phyloP scores from a whole-genome alignment of 257 asterid species.

The Solanum lignicaule region DNA sequence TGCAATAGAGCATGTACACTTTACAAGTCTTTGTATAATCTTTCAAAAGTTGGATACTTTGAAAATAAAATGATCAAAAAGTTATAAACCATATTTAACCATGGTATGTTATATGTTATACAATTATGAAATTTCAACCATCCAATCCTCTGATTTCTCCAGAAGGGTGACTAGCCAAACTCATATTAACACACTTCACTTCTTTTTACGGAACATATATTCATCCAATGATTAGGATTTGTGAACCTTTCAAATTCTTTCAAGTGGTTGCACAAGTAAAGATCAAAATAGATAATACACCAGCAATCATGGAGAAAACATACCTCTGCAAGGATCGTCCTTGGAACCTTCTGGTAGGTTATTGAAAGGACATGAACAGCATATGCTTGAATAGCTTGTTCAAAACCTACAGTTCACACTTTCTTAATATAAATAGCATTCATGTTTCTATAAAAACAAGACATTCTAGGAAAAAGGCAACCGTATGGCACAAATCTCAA shows the following conservation, averaged over 20 bases:
- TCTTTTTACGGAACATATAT: neutral
- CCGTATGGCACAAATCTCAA: neutral
- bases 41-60: neutral
- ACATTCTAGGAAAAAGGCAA: neutral
- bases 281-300: neutral
- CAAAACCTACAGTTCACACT: constrained; percentile 47
- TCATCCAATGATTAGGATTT: neutral
- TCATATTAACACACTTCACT: neutral
- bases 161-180: neutral
- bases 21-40: neutral
- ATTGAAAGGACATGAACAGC: constrained; percentile 74
- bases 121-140: neutral
- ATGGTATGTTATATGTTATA: neutral
- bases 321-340: constrained; percentile 89
- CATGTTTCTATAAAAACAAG: neutral
- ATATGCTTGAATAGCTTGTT: constrained; percentile 79
- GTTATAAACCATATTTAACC: neutral
- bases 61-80: neutral
- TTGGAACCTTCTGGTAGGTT: constrained; percentile 60
- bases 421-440: neutral
- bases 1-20: neutral
- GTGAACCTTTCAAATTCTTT: neutral
- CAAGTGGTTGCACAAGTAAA: neutral
- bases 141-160: neutral
- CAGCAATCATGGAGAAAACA: constrained; percentile 4